These are phyloP conservation scores for Mycena chlorophos DNA, from an alignment of 768 basidiomycete species.

Conservation along the genomic window DNA sequence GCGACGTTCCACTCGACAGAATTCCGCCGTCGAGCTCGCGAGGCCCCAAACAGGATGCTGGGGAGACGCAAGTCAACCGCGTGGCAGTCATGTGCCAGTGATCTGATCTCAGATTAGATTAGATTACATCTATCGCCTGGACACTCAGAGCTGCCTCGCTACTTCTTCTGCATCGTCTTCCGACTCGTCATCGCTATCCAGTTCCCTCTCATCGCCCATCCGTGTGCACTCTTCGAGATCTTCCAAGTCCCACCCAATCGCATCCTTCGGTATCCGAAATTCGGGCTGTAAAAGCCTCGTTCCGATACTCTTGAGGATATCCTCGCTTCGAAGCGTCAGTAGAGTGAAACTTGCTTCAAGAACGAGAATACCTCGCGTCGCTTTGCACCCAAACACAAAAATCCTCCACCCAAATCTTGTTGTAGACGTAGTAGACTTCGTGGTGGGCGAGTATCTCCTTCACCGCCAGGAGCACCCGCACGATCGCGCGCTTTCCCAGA, in stretches of 20 bases:
- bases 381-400: slow-evolving; percentile 80
- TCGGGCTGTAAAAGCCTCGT: slow-evolving; percentile 33
- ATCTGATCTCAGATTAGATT: no score
- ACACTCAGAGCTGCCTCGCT: slow-evolving; percentile 17
- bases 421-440: slow-evolving; percentile 87
- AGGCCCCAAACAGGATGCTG: no score
- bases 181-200: slow-evolving; percentile 75
- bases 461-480: slow-evolving; percentile 69
- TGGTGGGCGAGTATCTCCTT: slow-evolving; percentile 77
- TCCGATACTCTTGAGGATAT: slow-evolving; percentile 48
- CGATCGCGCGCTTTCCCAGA: slow-evolving; percentile 60
- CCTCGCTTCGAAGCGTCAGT: slow-evolving; percentile 48
- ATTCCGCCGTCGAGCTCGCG: no score
- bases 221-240: slow-evolving; percentile 60
- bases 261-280: slow-evolving; percentile 49
- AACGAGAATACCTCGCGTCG: slow-evolving; percentile 37
- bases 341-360: neutral
- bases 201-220: slow-evolving; percentile 36
- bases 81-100: no score
- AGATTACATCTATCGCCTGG: no score
- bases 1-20: no score
- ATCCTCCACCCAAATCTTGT: slow-evolving; percentile 84
- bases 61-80: no score
- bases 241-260: slow-evolving; percentile 72
- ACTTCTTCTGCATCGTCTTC: slow-evolving; percentile 27